Evolutionary conservation across 768 basidiomycete species (phyloP).

Genomic region (Boletus eberwhitei): DNA sequence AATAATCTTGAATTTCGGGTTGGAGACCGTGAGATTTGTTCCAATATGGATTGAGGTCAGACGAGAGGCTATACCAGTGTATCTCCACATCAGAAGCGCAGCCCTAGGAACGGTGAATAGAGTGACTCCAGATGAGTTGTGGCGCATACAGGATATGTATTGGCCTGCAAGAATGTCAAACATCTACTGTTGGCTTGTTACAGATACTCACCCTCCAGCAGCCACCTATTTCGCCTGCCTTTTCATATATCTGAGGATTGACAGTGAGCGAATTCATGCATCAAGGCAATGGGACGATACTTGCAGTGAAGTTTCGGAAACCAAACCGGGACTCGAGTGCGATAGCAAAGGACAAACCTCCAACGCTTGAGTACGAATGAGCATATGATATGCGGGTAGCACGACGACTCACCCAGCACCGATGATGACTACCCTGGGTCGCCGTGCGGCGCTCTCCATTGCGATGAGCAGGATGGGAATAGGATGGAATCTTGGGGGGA

Average conservation of each 20-base stretch:
- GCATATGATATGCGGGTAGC: not conserved
- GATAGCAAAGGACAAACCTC: constrained; percentile 43
- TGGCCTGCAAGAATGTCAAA: constrained; percentile 24
- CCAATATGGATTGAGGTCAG: constrained; percentile 48
- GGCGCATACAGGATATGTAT: constrained; percentile 25
- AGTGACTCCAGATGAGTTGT: not conserved
- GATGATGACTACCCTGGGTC: constrained; percentile 19
- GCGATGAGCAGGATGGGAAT: not conserved
- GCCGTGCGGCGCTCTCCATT: not conserved
- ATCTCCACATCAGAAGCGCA: constrained; percentile 43
- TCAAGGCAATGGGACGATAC: constrained; percentile 3
- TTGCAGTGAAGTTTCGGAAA: constrained; percentile 41
- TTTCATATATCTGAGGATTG: constrained; percentile 41
- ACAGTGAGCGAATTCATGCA: not conserved
- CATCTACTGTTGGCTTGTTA: not conserved
- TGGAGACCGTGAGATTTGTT: constrained; percentile 39
- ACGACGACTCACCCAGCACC: constrained; percentile 20
- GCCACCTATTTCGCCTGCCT: constrained; percentile 43
- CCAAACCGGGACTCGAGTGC: constrained; percentile 36
- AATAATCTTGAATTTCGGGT: constrained; percentile 42
- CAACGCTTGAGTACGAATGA: constrained; percentile 29
- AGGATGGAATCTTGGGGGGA: not conserved
- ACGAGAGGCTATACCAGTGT: constrained; percentile 46
- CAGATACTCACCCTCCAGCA: constrained; percentile 47
- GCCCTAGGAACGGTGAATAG: constrained; percentile 29